phyloP scores from a whole-genome alignment of 2,329 filamentous ascomycete genomes.

The Stachybotrys echinatus region DNA sequence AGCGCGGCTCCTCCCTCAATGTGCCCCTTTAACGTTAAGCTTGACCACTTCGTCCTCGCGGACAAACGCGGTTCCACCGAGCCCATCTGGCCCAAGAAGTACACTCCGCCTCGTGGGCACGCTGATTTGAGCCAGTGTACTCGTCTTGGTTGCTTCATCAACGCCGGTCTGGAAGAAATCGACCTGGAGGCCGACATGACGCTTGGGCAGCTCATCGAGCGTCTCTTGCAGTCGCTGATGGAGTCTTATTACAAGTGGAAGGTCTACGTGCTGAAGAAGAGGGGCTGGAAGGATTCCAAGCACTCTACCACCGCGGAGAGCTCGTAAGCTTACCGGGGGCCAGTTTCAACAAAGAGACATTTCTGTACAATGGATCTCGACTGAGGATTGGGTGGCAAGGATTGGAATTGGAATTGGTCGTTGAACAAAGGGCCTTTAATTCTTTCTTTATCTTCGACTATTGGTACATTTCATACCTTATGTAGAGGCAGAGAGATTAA shows the following conservation, averaged over 20 bases:
- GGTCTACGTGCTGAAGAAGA: too few species aligned
- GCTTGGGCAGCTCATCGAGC: too few species aligned
- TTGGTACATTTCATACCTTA: background rate
- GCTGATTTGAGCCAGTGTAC: background rate
- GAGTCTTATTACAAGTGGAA: background rate
- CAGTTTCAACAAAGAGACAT: background rate
- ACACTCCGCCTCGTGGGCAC: background rate
- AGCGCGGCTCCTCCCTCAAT: background rate
- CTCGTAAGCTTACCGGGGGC: too few species aligned
- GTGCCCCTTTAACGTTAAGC: background rate
- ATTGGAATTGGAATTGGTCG: background rate
- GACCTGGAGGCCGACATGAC: background rate
- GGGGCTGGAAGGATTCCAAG: background rate
- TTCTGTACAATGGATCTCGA: background rate
- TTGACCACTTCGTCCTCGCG: slow-evolving; percentile 1
- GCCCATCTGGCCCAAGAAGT: slow-evolving; percentile 2
- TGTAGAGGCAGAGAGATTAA: background rate
- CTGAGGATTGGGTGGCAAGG: background rate
- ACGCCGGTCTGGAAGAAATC: too few species aligned
- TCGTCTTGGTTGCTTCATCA: background rate
- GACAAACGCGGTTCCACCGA: slow-evolving; percentile 2
- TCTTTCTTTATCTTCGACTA: background rate
- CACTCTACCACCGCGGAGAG: too few species aligned
- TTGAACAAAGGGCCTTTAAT: background rate
- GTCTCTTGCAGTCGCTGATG: background rate